Percentiles rank a stretch among this genome's conserved stretches.
These are phyloP conservation scores for Xanthoparmelia taractica DNA, from an alignment of 495 filamentous ascomycete genomes.

Conservation along the genomic window DNA sequence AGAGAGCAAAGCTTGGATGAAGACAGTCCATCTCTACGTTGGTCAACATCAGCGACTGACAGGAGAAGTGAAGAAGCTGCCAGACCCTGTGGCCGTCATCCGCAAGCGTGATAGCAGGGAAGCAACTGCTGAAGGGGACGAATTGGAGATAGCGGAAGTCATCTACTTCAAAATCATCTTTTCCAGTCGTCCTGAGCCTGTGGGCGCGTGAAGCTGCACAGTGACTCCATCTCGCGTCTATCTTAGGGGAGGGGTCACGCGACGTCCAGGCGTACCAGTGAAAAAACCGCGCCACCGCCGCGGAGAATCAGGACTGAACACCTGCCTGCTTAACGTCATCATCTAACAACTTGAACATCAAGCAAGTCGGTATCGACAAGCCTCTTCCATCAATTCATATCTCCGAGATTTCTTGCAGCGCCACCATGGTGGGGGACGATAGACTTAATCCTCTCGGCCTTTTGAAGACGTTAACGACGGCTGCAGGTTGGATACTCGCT, in stretches of 20 bases:
- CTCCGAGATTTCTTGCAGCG: neutral
- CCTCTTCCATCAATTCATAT: neutral
- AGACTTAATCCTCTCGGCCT: neutral
- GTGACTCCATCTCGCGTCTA: neutral
- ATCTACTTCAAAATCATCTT: conserved; percentile 84
- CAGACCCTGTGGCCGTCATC: conserved; percentile 70
- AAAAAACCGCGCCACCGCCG: neutral
- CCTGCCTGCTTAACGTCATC: neutral
- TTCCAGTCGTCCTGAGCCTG: conserved; percentile 79
- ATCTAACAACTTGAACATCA: neutral
- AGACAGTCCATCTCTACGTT: conserved; percentile 75
- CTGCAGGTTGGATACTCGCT: conserved; percentile 6
- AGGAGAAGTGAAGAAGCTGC: conserved; percentile 82
- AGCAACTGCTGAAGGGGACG: conserved; percentile 30
- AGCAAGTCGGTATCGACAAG: neutral
- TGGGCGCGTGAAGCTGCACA: conserved; percentile 33
- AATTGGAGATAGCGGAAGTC: conserved; percentile 73
- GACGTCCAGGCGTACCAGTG: neutral
- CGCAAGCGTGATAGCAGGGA: conserved; percentile 34
- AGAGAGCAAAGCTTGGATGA: conserved; percentile 68
- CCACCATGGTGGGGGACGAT: neutral
- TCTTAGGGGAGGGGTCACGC: neutral
- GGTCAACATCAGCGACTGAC: conserved; percentile 83
- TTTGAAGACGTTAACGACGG: neutral
- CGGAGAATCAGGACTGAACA: neutral